These are phyloP conservation scores for Caryocar brasiliense DNA, from an alignment of 441 rosid genomes.

Conservation along the genomic window DNA sequence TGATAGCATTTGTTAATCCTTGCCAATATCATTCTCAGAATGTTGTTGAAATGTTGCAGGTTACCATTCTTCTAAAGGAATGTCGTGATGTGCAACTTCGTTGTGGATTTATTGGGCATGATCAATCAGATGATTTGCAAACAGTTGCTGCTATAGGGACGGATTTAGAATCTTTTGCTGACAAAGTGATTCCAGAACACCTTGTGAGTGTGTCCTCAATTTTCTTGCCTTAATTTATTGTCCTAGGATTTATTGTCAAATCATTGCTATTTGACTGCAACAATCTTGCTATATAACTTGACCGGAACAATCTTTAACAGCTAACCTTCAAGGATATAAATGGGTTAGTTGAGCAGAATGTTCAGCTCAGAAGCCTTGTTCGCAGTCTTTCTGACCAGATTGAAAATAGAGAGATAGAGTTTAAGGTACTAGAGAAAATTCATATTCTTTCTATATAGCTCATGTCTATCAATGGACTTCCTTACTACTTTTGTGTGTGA, in stretches of 20 bases:
- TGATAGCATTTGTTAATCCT: no score
- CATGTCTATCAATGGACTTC: not conserved
- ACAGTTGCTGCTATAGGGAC: slow-evolving; percentile 36
- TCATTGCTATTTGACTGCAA: no score
- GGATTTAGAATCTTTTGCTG: slow-evolving; percentile 50
- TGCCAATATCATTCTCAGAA: not conserved
- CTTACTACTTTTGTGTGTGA: not conserved
- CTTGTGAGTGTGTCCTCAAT: slow-evolving; percentile 38
- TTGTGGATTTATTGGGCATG: slow-evolving; percentile 52
- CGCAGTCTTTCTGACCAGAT: slow-evolving; percentile 80
- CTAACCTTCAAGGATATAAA: slow-evolving; percentile 87
- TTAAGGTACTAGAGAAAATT: slow-evolving; percentile 46
- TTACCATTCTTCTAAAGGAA: slow-evolving; percentile 88
- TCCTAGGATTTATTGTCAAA: slow-evolving; percentile 4
- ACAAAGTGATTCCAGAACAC: slow-evolving; percentile 65
- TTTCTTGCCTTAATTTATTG: slow-evolving; percentile 3
- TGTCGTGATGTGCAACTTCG: slow-evolving; percentile 92
- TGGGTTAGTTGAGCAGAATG: slow-evolving; percentile 96
- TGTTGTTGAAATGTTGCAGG: slow-evolving; percentile 34
- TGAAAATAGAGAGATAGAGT: slow-evolving; percentile 57
- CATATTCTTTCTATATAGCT: not conserved
- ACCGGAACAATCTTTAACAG: slow-evolving; percentile 35
- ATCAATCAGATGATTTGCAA: slow-evolving; percentile 28
- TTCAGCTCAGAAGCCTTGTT: slow-evolving; percentile 80
- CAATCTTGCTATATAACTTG: slow-evolving; percentile 12